Evolutionary conservation across 805 yeast species (phyloP), one percentile per base, ranked within the genome.

Genomic region (Priceomyces castillae): DNA sequence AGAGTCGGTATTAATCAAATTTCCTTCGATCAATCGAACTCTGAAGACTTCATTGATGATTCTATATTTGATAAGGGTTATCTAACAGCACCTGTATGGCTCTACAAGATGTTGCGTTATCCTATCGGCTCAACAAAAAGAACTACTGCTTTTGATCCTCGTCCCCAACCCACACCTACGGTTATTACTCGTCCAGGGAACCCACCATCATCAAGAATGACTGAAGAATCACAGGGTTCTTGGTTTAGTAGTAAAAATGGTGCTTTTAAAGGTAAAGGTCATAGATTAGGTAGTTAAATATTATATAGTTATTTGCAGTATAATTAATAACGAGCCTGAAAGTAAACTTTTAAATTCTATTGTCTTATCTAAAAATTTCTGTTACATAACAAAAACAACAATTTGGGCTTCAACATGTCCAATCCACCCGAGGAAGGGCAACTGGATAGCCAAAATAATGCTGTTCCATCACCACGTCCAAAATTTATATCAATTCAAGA

Each of bases 31-130:
- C 34, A 28, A 4, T 23, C 38, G 22, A 40, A 23, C 33, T n/a
- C 33, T 25, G 33, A 33, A 30, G 61, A 59, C 14, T 43, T 41
- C 19, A 62, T 67, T 31, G 53, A 55, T 9, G 76, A 77, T 64
- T 58, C 74, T 20, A 66, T 76, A 30, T 73, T 76, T 18, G 79
- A 73, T 46, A 64, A 68, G 34, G 86, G 86, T 1, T 72, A 77
- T 47, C 65, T 80, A 43, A 71, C 71, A 41, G 84, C 86, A 0
- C 87, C 87, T 2, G 31, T 41, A n/a, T 61, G 67, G 60, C 46
- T 71, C 15, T 71, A 68, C 51, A 52, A 48, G 2, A 25, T 60
- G 11, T 55, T 70, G 38, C 51, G 53, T 28, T 66, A 60, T 46
- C 72, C 72, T 7, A 47, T 44, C 20, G 54, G 49, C 31, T 52